A percentile compares a stretch with the other conserved stretches of the same genome.
phyloP scores from a whole-genome alignment of 225 moss, liverwort and hornwort genomes.

The Physcomitrium patens region DNA sequence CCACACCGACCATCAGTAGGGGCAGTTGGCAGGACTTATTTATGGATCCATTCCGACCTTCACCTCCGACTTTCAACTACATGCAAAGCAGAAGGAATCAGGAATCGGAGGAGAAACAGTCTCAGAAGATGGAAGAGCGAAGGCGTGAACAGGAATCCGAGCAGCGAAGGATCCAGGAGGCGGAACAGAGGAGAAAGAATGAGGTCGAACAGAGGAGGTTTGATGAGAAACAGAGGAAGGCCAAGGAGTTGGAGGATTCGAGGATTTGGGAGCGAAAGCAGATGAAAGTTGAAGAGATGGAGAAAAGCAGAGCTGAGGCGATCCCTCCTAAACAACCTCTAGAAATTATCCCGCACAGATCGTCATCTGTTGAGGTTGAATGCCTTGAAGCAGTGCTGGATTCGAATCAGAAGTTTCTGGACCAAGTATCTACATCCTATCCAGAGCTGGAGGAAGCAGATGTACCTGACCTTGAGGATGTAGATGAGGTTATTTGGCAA shows the following conservation, averaged over 20 bases:
- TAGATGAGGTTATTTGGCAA: conserved; percentile 44
- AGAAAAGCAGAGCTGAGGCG: conserved; percentile 27
- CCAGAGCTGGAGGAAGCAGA: conserved; percentile 50
- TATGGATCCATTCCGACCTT: conserved; percentile 61
- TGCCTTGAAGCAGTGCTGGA: conserved; percentile 13
- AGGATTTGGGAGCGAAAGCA: conserved; percentile 33
- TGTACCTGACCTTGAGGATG: conserved; percentile 60
- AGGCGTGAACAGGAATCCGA: conserved; percentile 30
- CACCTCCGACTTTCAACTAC: conserved; percentile 49
- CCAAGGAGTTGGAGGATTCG: conserved; percentile 21
- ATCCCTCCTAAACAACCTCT: conserved; percentile 11
- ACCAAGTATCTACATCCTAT: conserved; percentile 42
- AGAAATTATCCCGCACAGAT: conserved; percentile 5
- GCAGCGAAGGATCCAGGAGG: neutral
- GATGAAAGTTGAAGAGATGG: neutral
- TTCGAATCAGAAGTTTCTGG: conserved; percentile 17
- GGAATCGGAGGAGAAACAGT: conserved; percentile 31
- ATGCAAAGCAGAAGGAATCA: conserved; percentile 44
- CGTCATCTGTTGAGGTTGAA: conserved; percentile 33
- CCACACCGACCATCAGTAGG: conserved; percentile 46
- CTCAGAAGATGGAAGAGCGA: conserved; percentile 22
- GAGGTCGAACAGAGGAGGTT: conserved; percentile 37
- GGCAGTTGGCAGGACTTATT: conserved; percentile 64
- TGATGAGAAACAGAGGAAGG: conserved; percentile 29
- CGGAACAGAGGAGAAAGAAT: conserved; percentile 18